Base-by-base conservation (phyloP, 192 early-diverging fungal species). In the Backusella parvicylindrica region DNA sequence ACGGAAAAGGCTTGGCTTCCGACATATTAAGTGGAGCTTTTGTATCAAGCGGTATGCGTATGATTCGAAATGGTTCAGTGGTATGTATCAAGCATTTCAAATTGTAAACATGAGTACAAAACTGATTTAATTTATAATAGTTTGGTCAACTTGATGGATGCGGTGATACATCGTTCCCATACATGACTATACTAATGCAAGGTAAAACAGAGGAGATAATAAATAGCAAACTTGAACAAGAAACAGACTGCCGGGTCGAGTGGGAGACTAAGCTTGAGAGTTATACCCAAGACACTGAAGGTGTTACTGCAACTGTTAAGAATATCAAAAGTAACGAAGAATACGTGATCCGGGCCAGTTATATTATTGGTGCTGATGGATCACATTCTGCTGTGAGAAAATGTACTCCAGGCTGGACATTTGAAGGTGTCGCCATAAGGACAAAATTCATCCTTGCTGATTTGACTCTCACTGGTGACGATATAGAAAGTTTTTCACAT, bases 311-410 rank as follows among this genome's bases (percentile, higher is more conserved):
- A 30, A 70, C 26, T 2, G 53, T 79, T 7, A 43, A 53, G 11
- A 43, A 36, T n/a, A 38, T 35, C 1, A 66, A 77, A 16, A 47
- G 23, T 7, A n/a, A 64, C 6, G 63, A 71, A 21, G 50, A 35
- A 0, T 33, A 75, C 12, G 33, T 41, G 4, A 66, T 79, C 6
- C 36, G 7, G 6, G 71, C 75, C 15, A 60, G n/a, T 3, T 83
- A 77, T 64, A 53, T 83, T 6, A 64, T 83, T 8, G 81, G 81
- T 16, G 71, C 77, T 12, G 81, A 83, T 43, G 81, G 81, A 32
- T 50, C 50, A 13, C 81, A 79, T 64, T 83, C 81, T 13, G 32
- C 35, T 9, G 77, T 83, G n/a, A 72, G 81, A 21, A 79, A 76
- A 53, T 43, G 38, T 1, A 64, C 13, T 2, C 21, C 64, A 13